Evolutionary conservation across 2,329 filamentous ascomycete species (phyloP), one percentile per base, ranked within the genome.

Genomic region (Apiospora phragmitis): DNA sequence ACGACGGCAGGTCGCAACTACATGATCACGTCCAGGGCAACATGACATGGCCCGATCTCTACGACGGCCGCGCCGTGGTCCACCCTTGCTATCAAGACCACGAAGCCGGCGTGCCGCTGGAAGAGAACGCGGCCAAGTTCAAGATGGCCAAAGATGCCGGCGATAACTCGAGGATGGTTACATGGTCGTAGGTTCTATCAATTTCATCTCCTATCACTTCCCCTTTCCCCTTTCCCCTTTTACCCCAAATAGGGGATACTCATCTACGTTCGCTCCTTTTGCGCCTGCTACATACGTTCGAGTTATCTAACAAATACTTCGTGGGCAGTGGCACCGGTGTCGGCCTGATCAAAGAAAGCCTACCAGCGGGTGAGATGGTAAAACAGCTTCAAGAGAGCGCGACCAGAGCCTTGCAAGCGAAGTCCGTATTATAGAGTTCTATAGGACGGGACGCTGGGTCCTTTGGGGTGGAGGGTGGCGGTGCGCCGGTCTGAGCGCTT

Each of bases 361-460:
- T 81, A 24, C 80, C 83, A 11, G 81, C 84, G 1, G 83, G 78
- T 0, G 81, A 85, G 24, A 84, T 86, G 72, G 83, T 86, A 3
- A 77, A 74, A n/a, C 79, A 45, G n/a, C 65, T 67, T 2, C 65
- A 26, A 11, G 38, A 67, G 12, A 18, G n/a, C 42, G 65, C 65
- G n/a, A 38, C 32, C 55, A n/a, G 24, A 35, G 32, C 29, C 32
- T 38, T 62, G 32, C 55, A 62, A n/a, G 18, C 8, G 29, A 38
- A 38, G 18, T n/a, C 55, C 32, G 32, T 11, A 26, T 18, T 62
- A 38, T 62, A 62, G 55, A 38, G n/a, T 49, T 26, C n/a, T 14
- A 14, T 21, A 43, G 42, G 14, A 21, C 42, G 18, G 47, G 47
- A n/a, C 47, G 9, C n/a, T n/a, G n/a, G 45, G 47, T n/a, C n/a